Evolutionary conservation across 2,329 filamentous ascomycete species (phyloP), one percentile per base, ranked within the genome.

Genomic region (Aureobasidium sp.): DNA sequence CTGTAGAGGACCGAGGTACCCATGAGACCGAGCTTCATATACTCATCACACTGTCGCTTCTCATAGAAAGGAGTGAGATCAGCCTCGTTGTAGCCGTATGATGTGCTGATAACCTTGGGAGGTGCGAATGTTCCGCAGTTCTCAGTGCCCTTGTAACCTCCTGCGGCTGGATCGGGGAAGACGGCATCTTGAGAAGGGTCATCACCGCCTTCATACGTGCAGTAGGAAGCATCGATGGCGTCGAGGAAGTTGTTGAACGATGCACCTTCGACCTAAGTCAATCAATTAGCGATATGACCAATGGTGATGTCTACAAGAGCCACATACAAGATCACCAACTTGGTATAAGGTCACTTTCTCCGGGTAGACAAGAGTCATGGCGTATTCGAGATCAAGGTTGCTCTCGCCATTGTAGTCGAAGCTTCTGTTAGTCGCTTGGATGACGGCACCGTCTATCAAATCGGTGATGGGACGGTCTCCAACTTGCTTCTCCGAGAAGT

Each of bases 21-120:
- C 67, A 78, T 77, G 36, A 83, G 76, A 20, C 78, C 81, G 2
- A 84, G 77, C 73, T 84, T 84, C 77, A 83, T 78, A 34, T 81
- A 84, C 73, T 84, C 81, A 62, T 75, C 71, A 68, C 82, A 84
- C 70, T 84, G 82, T 3, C 82, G 74, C 53, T 74, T 66, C 64
- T 80, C 76, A 67, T 84, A 84, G 62, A 71, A 72, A 6, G 74
- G 72, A 1, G 79, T 77, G 8, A 80, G 71, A 56, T 79, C 77
- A n/a, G 73, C 77, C 71, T 84, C 82, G 65, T 80, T 79, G 65
- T 79, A 79, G 13, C 75, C 77, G 69, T 85, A 85, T 12, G 79
- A 82, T 32, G 80, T 80, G 26, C 76, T 80, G 63, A 84, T 80
- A 62, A 84, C 81, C 62, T 83, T 82, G 4, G 82, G 78, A 6